These are phyloP conservation scores for Leersia perrieri DNA, from an alignment of 176 grass and related monocot species.

Conservation along the genomic window DNA sequence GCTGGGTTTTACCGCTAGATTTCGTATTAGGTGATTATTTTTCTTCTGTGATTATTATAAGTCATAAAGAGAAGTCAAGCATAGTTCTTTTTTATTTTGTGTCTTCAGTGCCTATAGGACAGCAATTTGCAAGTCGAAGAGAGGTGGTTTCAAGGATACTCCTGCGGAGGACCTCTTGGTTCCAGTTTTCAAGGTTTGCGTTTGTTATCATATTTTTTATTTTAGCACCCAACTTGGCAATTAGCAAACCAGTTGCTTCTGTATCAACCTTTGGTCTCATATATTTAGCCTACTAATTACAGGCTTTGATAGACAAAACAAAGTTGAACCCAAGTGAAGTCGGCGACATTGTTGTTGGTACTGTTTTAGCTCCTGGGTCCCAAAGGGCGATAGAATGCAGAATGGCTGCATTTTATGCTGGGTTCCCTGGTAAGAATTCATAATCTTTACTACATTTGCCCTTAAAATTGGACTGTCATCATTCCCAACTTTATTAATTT, in stretches of 20 bases:
- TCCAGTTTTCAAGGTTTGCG: slow-evolving; percentile 69
- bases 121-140: slow-evolving; percentile 86
- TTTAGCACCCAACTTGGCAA: background rate
- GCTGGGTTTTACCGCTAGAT: background rate
- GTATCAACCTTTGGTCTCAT: slow-evolving; percentile 1
- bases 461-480: background rate
- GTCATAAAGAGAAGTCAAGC: background rate
- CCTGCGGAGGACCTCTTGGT: slow-evolving; percentile 80
- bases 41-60: background rate
- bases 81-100: slow-evolving; percentile 32
- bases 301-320: slow-evolving; percentile 87
- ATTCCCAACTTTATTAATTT: slow-evolving; percentile 12
- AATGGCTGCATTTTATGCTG: slow-evolving; percentile 85
- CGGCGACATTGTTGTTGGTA: slow-evolving; percentile 94
- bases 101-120: slow-evolving; percentile 80
- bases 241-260: background rate
- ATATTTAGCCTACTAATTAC: background rate
- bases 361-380: slow-evolving; percentile 86
- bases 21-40: background rate
- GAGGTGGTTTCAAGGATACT: slow-evolving; percentile 88
- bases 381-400: slow-evolving; percentile 91
- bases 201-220: background rate
- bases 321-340: slow-evolving; percentile 75
- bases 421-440: slow-evolving; percentile 60
- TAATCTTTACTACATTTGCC: background rate